phyloP scores from a whole-genome alignment of 2,329 filamentous ascomycete genomes.

The Sporothrix luriei region DNA sequence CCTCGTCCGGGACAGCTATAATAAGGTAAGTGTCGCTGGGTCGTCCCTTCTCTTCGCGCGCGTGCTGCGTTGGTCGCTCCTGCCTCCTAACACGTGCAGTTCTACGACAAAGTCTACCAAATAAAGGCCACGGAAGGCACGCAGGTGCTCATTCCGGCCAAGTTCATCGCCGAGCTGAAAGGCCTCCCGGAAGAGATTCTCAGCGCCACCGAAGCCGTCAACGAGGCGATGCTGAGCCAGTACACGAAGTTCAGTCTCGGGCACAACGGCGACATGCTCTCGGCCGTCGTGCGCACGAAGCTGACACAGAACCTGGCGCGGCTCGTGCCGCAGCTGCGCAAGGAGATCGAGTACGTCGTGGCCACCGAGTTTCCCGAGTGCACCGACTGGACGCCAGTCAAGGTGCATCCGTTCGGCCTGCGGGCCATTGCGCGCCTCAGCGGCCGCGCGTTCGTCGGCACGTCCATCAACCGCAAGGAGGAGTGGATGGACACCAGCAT shows the following conservation, averaged over 20 bases:
- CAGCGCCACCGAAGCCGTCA: conserved; percentile 53
- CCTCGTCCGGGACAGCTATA: conserved; percentile 53
- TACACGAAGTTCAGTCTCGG: conserved; percentile 56
- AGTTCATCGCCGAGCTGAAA: conserved; percentile 52
- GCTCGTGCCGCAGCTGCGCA: conserved; percentile 51
- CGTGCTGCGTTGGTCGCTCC: neutral
- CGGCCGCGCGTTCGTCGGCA: conserved; percentile 57
- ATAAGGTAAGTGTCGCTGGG: conserved; percentile 44
- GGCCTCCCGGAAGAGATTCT: conserved; percentile 53
- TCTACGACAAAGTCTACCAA: conserved; percentile 54
- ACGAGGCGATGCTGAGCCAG: conserved; percentile 55
- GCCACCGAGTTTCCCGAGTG: conserved; percentile 54
- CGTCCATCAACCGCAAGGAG: conserved; percentile 54
- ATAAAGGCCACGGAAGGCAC: conserved; percentile 56
- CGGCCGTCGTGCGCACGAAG: conserved; percentile 51
- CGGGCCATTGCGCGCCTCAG: conserved; percentile 57
- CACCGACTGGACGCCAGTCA: conserved; percentile 57
- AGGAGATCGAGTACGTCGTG: conserved; percentile 52
- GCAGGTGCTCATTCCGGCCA: conserved; percentile 52
- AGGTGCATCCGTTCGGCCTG: conserved; percentile 56
- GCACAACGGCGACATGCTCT: conserved; percentile 50
- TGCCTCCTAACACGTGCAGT: conserved; percentile 39
- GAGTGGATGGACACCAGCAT: conserved; percentile 58
- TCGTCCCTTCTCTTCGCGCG: neutral
- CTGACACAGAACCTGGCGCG: conserved; percentile 53